A percentile compares a stretch with the other conserved stretches of the same genome.
Conservation (phyloP, 108 stramenopile species). For the Skeletonema marinoi region DNA sequence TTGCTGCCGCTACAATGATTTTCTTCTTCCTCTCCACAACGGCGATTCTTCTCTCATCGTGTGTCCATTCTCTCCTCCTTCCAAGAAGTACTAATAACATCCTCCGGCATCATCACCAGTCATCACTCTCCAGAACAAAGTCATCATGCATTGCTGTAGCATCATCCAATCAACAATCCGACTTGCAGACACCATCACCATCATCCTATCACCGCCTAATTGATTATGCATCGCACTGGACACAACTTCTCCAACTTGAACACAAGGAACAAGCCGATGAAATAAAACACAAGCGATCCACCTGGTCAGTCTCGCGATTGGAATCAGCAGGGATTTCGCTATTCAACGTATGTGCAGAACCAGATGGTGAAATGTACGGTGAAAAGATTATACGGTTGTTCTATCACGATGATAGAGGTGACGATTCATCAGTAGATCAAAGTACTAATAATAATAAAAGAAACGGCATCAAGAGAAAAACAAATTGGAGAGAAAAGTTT, state of each 20-base stretch:
- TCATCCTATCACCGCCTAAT: no score
- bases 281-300: constrained; percentile 38
- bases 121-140: no score
- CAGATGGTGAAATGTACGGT: constrained; percentile 69
- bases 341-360: constrained; percentile 55
- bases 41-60: no score
- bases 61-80: no score
- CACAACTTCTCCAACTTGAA: constrained; percentile 46
- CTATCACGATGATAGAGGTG: neutral
- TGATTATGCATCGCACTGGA: constrained; percentile 53
- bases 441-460: neutral
- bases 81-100: no score
- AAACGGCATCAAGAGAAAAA: neutral
- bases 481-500: constrained; percentile 47
- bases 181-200: no score
- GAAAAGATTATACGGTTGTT: constrained; percentile 69
- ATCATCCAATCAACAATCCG: no score
- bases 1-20: no score
- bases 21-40: no score
- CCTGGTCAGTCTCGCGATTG: constrained; percentile 44
- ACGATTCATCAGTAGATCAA: neutral
- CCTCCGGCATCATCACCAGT: no score
- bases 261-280: constrained; percentile 36
- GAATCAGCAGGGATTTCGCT: constrained; percentile 56
- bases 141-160: no score